These are phyloP conservation scores for Trichomonascus vanleenenianus DNA, from an alignment of 805 yeast species.

Conservation along the genomic window DNA sequence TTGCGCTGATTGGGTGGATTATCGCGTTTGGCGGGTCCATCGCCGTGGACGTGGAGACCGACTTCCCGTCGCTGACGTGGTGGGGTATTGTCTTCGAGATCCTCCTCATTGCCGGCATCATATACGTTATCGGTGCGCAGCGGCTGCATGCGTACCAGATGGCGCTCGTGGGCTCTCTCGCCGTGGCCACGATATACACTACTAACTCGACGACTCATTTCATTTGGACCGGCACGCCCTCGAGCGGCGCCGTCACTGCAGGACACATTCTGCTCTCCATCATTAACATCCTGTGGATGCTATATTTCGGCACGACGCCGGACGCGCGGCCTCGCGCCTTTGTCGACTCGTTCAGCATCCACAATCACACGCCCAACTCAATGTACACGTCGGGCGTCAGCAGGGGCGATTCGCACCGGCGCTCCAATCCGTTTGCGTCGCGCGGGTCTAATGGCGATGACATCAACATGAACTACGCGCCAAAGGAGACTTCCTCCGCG, in stretches of 20 bases:
- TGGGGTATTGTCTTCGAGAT: constrained; percentile 89
- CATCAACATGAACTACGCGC: constrained; percentile 16
- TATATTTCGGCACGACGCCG: constrained; percentile 85
- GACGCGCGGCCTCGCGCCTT: constrained; percentile 80
- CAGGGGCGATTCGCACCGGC: constrained; percentile 2
- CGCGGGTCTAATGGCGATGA: constrained; percentile 1
- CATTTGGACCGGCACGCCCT: constrained; percentile 59
- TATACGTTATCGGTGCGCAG: constrained; percentile 49
- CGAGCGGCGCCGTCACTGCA: constrained; percentile 81
- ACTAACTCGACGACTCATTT: constrained; percentile 76
- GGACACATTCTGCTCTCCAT: constrained; percentile 82
- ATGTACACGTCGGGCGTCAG: constrained; percentile 1
- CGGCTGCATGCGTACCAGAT: constrained; percentile 59
- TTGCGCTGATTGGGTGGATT: constrained; percentile 76
- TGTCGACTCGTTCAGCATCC: constrained; percentile 69
- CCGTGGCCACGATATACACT: constrained; percentile 74
- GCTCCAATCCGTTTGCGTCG: constrained; percentile 2
- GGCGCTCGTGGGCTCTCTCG: constrained; percentile 44
- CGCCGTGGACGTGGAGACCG: constrained; percentile 31
- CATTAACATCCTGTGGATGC: constrained; percentile 75
- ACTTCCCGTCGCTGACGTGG: constrained; percentile 85
- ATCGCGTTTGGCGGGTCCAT: constrained; percentile 84
- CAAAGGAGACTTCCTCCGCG: not conserved
- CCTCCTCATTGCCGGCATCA: constrained; percentile 45
- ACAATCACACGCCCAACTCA: constrained; percentile 1